These are phyloP conservation scores for Triticum turgidum DNA, from an alignment of 176 grass and related monocot species.

Conservation along the genomic window DNA sequence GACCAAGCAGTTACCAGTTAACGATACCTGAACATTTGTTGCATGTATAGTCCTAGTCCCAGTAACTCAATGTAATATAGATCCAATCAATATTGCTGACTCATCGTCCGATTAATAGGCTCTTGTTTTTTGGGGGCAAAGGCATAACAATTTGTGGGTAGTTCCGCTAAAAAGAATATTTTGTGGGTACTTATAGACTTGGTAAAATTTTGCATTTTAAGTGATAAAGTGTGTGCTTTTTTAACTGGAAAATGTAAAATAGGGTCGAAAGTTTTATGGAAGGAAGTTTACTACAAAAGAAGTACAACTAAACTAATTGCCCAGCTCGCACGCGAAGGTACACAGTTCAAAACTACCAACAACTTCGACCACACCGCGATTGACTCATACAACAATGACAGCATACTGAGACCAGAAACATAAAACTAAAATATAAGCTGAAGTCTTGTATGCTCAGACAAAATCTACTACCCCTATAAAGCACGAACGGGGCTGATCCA, in stretches of 20 bases:
- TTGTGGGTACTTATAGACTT: not conserved
- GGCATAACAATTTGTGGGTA: not conserved
- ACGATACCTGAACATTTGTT: no score
- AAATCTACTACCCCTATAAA: no score
- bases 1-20: no score
- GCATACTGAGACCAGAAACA: not conserved
- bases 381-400: not conserved
- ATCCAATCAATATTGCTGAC: not conserved
- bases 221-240: not conserved
- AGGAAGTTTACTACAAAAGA: not conserved
- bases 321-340: not conserved
- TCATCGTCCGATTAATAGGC: not conserved
- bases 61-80: not conserved
- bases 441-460: not conserved
- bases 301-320: not conserved
- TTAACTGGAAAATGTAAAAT: constrained; percentile 5
- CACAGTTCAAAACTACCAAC: not conserved
- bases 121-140: not conserved
- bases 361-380: not conserved
- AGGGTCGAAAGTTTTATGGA: not conserved
- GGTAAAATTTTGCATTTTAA: not conserved
- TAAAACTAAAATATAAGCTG: not conserved
- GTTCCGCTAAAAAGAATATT: not conserved
- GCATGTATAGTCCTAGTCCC: not conserved
- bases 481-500: no score